Evolutionary conservation across 495 filamentous ascomycete species (phyloP), one percentile per base, ranked within the genome.

Genomic region (Xylaria nigripes): DNA sequence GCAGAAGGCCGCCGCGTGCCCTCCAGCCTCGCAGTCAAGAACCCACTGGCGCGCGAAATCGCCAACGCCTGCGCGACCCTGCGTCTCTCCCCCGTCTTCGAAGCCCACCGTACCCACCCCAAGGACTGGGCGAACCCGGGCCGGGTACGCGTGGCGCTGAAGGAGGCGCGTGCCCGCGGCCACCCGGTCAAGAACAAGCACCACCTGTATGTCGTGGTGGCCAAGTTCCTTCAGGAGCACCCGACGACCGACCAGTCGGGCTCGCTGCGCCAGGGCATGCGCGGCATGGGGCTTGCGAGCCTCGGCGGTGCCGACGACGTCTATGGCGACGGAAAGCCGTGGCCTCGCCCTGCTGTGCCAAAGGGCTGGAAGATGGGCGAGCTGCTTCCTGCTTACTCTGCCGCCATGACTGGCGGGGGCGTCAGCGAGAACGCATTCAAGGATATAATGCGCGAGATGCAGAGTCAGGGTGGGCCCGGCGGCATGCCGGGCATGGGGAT

Each of bases 111-210:
- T 72, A 75, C 83, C 43, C 93, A 98, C 72, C 93, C 93, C 0
- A 90, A 91, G 70, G 93, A 98, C 71, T 98, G 93, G 93, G 86
- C 85, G 30, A 98, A 98, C 72, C 93, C 93, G 12, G 93, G 93
- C 0, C 77, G 93, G 24, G 90, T 98, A 58, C 79, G 87, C 47
- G 81, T 96, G 19, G 70, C 81, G 61, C 70, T 96, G 15, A 88
- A 87, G 67, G 72, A 80, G 49, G 70, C 76, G 22, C 38, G 22
- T 0, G 29, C 30, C 24, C 45, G 46, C 10, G 30, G 15, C 32
- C 34, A 59, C 13, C 22, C 47, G 2, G 75, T 95, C 34, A 87
- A 87, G 70, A 95, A 93, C 65, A 97, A 97, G 68, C 86, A 91
- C 68, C 86, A 96, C 59, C 83, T 98, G 45, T 92, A 88, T 63